Evolutionary conservation across 2,329 filamentous ascomycete species (phyloP).

Genomic region (Colletotrichum sp.): DNA sequence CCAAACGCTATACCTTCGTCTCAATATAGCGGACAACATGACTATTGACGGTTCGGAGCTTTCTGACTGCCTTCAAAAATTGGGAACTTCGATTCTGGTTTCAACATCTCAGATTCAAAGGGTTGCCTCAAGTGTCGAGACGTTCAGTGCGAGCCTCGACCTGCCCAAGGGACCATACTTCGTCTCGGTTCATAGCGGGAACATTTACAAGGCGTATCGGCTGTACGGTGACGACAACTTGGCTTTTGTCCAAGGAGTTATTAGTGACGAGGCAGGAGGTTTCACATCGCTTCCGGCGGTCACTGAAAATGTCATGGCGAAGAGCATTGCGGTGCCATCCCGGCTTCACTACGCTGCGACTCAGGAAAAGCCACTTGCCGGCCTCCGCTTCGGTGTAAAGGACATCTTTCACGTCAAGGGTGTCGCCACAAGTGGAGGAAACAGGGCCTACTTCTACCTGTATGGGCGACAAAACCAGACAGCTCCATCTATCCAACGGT

Average conservation of each 20-base stretch:
- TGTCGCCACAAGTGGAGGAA: conserved; percentile 56
- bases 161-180: neutral
- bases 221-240: neutral
- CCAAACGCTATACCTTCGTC: neutral
- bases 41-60: neutral
- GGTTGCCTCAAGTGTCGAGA: neutral
- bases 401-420: conserved; percentile 62
- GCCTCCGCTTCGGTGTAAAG: conserved; percentile 58
- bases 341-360: conserved; percentile 51
- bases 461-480: conserved; percentile 51
- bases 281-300: neutral
- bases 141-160: neutral
- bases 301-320: neutral
- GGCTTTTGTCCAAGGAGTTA: neutral
- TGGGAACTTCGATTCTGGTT: neutral
- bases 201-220: neutral
- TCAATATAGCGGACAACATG: neutral
- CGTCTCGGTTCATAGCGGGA: neutral
- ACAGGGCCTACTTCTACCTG: conserved; percentile 58
- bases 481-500: conserved; percentile 53
- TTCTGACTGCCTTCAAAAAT: neutral
- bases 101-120: neutral
- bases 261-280: neutral
- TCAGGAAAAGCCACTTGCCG: conserved; percentile 49
- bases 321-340: conserved; percentile 46